Evolutionary conservation across 2,329 filamentous ascomycete species (phyloP), one percentile per base, ranked within the genome.

Genomic region (Neofusicoccum parvum): DNA sequence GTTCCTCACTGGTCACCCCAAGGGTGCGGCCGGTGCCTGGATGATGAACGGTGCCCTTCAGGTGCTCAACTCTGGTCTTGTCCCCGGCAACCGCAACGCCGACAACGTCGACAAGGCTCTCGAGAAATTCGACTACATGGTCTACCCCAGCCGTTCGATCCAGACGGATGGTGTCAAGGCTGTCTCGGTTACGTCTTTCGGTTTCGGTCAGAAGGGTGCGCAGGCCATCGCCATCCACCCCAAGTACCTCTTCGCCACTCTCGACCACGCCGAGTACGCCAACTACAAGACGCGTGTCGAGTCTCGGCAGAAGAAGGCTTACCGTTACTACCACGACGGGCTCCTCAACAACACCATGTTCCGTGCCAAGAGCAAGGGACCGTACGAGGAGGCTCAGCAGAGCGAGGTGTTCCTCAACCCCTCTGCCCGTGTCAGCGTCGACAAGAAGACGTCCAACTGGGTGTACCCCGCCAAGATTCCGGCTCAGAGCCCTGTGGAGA

Each of bases 31-130:
- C 67, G 95, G 95, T 84, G 95, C 94, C 56, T 99, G 95, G 94
- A 99, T 99, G 95, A 89, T 99, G 87, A 99, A 99, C 84, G 95
- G 95, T 70, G 95, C 92, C 79, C 83, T 99, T 78, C 95, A 99
- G 80, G 92, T 97, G 51, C 87, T 99, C 73, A 96, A 98, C 84
- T 90, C 87, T 60, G 95, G 95, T 75, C 85, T 99, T 58, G 94
- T 99, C 27, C 95, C 95, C 14, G 95, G 95, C 67, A 99, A 99
- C 83, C 60, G 94, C 74, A 99, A 99, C 73, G 95, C 95, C 60
- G 95, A 99, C 83, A 99, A 99, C 71, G 89, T 99, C 64, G 95
- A 99, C 77, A 88, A 94, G 76, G 86, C 94, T 71, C 96, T 99
- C 91, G 94, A 98, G 85, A 87, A 97, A 78, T 99, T 95, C 72